phyloP scores from a whole-genome alignment of 225 moss, liverwort and hornwort genomes.

The Thuidium tamariscinum region DNA sequence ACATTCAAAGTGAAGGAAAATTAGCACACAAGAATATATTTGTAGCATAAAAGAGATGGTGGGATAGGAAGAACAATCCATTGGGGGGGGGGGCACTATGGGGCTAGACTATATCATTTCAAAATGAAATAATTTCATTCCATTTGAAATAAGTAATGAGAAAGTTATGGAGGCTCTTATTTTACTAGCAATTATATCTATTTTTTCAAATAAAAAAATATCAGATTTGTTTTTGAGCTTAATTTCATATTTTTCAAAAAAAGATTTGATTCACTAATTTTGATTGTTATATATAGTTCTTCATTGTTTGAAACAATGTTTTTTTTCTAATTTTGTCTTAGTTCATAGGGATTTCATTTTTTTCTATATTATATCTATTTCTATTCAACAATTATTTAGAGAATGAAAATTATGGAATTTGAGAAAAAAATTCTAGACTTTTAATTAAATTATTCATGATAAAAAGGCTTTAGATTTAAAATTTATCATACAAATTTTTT shows the following conservation, averaged over 20 bases:
- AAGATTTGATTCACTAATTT: accelerated
- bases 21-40: not conserved
- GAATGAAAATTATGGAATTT: not conserved
- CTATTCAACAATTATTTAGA: not conserved
- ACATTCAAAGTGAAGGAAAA: not conserved
- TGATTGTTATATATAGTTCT: not conserved
- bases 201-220: not conserved
- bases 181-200: accelerated
- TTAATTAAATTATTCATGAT: not conserved
- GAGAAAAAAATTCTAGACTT: not conserved
- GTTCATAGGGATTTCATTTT: not conserved
- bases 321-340: not conserved
- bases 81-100: accelerated
- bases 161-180: not conserved
- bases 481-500: not conserved
- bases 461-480: not conserved
- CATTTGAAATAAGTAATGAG: not conserved
- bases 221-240: accelerated
- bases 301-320: accelerated
- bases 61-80: accelerated
- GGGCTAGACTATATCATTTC: accelerated
- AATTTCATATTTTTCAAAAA: not conserved
- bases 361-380: not conserved
- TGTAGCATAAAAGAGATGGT: accelerated
- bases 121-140: accelerated